Evolutionary conservation across 1,139 yeast genomes (phyloP).

Genomic region (Geotrichum carabidarum): DNA sequence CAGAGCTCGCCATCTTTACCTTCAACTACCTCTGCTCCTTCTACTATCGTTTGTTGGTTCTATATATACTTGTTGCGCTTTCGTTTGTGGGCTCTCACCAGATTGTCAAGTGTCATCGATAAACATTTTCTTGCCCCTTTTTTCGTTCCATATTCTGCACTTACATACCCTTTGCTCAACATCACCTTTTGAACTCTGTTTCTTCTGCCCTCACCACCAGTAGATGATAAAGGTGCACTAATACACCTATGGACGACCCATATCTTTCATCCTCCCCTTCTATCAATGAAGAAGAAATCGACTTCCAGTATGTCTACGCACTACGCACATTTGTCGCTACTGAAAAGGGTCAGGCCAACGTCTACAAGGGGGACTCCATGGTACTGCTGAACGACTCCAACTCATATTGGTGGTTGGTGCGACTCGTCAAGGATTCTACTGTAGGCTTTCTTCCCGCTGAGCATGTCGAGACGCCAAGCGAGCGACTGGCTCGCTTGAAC

Average conservation of each 20-base stretch:
- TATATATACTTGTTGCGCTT: too few species aligned
- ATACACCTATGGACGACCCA: slow-evolving; percentile 8
- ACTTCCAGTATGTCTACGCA: slow-evolving; percentile 81
- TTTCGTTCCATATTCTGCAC: background rate
- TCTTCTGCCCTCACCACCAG: background rate
- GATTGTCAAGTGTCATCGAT: background rate
- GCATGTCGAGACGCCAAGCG: slow-evolving; percentile 84
- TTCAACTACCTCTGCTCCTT: too few species aligned
- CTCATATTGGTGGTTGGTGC: slow-evolving; percentile 96
- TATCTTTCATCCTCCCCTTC: slow-evolving; percentile 50
- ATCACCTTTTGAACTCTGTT: background rate
- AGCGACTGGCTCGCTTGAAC: slow-evolving; percentile 83
- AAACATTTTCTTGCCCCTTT: background rate
- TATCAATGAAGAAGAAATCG: slow-evolving; percentile 53
- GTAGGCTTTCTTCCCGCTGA: slow-evolving; percentile 97
- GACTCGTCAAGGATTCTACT: slow-evolving; percentile 54
- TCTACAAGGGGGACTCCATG: slow-evolving; percentile 78
- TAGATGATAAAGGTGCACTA: background rate
- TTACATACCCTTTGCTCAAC: background rate
- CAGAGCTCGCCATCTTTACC: too few species aligned
- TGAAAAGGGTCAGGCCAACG: slow-evolving; percentile 86
- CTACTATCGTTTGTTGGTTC: too few species aligned
- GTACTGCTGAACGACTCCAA: slow-evolving; percentile 79
- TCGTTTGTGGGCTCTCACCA: background rate
- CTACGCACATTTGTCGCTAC: slow-evolving; percentile 85